Percentiles rank a stretch among this genome's conserved stretches.
These are phyloP conservation scores for Daldinia sp. DNA, from an alignment of 2,329 filamentous ascomycete species.

Conservation along the genomic window DNA sequence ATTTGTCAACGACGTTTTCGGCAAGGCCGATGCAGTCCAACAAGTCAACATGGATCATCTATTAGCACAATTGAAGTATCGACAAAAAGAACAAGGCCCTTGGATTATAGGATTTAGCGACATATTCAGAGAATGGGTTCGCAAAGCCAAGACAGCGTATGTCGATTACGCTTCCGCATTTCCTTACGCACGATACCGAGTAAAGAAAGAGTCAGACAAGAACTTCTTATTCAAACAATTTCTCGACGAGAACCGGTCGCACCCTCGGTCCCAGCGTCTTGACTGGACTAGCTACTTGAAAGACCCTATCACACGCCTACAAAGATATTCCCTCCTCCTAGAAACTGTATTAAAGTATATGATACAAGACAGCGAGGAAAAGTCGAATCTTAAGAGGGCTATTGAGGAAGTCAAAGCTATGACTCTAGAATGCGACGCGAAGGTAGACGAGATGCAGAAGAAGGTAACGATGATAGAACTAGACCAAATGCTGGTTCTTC, in stretches of 20 bases:
- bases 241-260: slow-evolving; percentile 78
- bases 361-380: slow-evolving; percentile 85
- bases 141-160: slow-evolving; percentile 88
- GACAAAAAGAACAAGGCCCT: slow-evolving; percentile 94
- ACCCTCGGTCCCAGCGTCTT: slow-evolving; percentile 82
- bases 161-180: slow-evolving; percentile 91
- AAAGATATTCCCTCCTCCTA: slow-evolving; percentile 86
- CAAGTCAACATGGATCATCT: slow-evolving; percentile 93
- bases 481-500: slow-evolving; percentile 80
- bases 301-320: slow-evolving; percentile 88
- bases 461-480: slow-evolving; percentile 90
- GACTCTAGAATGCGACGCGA: slow-evolving; percentile 87
- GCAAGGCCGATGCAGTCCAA: slow-evolving; percentile 87
- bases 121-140: slow-evolving; percentile 97
- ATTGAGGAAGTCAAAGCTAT: slow-evolving; percentile 92
- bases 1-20: slow-evolving; percentile 88
- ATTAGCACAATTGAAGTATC: slow-evolving; percentile 92
- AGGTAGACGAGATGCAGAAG: slow-evolving; percentile 90
- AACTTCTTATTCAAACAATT: slow-evolving; percentile 90
- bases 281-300: slow-evolving; percentile 97
- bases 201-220: slow-evolving; percentile 83
- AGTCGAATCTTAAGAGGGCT: slow-evolving; percentile 80
- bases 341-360: slow-evolving; percentile 86
- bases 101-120: slow-evolving; percentile 96
- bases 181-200: slow-evolving; percentile 81